Evolutionary conservation across 306 rosid genomes (phyloP), one percentile per base, ranked within the genome.

Genomic region (Citrullus amarus): DNA sequence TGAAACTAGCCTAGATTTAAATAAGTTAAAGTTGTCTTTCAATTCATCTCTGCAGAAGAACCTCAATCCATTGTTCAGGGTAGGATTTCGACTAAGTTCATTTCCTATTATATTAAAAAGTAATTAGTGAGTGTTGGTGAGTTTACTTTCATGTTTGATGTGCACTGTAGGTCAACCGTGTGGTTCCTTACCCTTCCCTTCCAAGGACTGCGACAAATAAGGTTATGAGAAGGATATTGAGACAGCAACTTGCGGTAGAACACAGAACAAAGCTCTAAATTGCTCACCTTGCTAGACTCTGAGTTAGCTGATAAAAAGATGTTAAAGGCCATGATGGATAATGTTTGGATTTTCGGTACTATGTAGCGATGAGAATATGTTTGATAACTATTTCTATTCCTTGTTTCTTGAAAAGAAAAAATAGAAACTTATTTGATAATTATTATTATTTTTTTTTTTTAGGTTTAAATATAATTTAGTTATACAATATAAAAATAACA

Each of bases 171-270:
- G 98, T 92, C 83, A 89, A 92, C 61, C 93, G 79, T 18, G 93
- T 85, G 17, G 89, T 86, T 60, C 75, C 86, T 62, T 73, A 87
- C 81, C 58, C 90, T 50, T 86, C 88, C 54, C 96, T 94, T 83
- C 98, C 97, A 15, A 86, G 97, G 83, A 94, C 98, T 5, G 97
- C 96, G 22, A 81, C 96, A 57, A 92, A 94, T 85, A 92, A 94
- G 86, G 96, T 94, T n/a, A 89, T 94, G 98, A 87, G 98, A 89
- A 86, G 97, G 90, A 80, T 92, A 82, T 82, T 94, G 89, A 81
- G 95, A 43, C 83, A 85, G 85, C 95, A 92, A 79, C 80, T 92
- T 48, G 25, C 82, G 60, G 39, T 18, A 70, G 83, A 81, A 81
- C 88, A 80, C 60, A 82, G 76, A 78, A 81, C 97, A 41, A 92